Base-by-base conservation (phyloP, 73 alveolate genomes). In the Tetrahymena malaccensis region DNA sequence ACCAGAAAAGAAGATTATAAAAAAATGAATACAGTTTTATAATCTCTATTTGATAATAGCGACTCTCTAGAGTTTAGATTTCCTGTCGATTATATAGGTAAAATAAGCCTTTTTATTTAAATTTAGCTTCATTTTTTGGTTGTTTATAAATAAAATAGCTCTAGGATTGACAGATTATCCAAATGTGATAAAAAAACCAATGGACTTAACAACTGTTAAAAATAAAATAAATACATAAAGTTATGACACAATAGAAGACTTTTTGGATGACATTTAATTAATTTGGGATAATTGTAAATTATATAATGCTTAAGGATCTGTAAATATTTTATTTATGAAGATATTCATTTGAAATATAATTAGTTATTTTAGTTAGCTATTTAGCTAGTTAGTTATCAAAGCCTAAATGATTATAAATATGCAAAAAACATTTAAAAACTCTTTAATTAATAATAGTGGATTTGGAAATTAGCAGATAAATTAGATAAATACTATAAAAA, bases 241-340 rank as follows among this genome's bases (percentile, higher is more conserved):
- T n/a, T 96, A 96, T 85, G 55, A 58, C 21, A 22, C 38, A 22
- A 84, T 94, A 37, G 98, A 96, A 34, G 98, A 96, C 35, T 43
- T 96, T 37, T 94, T 85, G 35, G 95, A 93, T 44, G 98, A 96
- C 58, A 58, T 96, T 10, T 57, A 95, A 85, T 93, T 94, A 50
- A 96, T 96, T n/a, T 96, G 98, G 98, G 98, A 96, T 15, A 96
- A 96, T 93, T 96, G 98, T 85, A 96, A 96, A 95, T 96, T 96
- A 34, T 96, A 96, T 96, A 96, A 96, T 85, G 96, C 94, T 35
- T 50, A 89, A 21, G 58, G 85, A 70, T 57, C 96, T 40, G 97
- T 96, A 95, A 70, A 22, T 83, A 35, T 70, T 15, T 94, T 70
- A 70, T 27, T 4, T 27, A 0, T 70, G 0, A 70, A 12, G 35